Evolutionary conservation across 441 rosid species (phyloP).

Genomic region (Biscutella laevigata): DNA sequence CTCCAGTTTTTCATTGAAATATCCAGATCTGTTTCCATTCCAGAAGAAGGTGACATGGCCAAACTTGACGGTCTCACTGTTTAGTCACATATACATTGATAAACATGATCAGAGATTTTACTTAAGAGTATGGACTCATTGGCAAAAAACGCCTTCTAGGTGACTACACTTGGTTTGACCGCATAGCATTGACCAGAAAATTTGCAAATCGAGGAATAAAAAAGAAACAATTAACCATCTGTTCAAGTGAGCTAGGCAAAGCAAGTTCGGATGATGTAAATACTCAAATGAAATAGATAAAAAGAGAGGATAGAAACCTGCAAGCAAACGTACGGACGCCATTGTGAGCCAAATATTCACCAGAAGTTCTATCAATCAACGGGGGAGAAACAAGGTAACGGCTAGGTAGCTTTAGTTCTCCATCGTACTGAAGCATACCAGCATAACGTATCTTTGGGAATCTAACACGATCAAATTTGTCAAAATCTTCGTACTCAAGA

Average conservation of each 20-base stretch:
- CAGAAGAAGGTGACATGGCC: conserved; percentile 98
- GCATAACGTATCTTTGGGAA: conserved; percentile 79
- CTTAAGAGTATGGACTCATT: no score
- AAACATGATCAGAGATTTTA: no score
- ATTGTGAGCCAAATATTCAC: conserved; percentile 82
- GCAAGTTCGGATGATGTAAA: no score
- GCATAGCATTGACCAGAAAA: no score
- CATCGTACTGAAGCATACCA: conserved; percentile 98
- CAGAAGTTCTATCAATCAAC: conserved; percentile 92
- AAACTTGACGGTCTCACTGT: conserved; percentile 95
- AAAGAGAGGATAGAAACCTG: conserved; percentile 41
- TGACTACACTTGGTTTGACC: no score
- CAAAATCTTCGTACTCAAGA: conserved; percentile 75
- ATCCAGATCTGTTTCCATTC: conserved; percentile 98
- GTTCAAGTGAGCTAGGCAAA: no score
- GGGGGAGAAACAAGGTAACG: conserved; percentile 91
- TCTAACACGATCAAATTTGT: conserved; percentile 83
- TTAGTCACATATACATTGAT: no score
- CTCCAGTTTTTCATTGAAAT: conserved; percentile 61
- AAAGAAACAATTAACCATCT: no score
- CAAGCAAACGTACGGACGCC: conserved; percentile 91
- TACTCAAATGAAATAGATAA: no score
- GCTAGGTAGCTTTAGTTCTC: conserved; percentile 86
- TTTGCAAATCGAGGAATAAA: no score
- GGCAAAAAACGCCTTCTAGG: no score